Conservation (phyloP, 1,139 yeast genomes). For the Zygoascus sp. region DNA sequence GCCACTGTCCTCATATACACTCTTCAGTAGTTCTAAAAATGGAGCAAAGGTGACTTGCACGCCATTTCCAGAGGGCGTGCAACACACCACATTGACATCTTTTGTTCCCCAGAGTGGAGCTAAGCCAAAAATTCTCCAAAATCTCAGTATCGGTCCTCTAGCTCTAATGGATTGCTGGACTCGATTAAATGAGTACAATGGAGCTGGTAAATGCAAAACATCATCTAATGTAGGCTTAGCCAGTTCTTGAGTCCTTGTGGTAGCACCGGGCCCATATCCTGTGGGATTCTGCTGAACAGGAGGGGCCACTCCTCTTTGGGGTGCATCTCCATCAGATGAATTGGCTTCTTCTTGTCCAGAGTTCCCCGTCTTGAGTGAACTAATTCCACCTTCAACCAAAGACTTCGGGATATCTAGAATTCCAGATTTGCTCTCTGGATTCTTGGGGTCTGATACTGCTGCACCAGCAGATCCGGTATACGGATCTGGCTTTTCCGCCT, state of each 20-base stretch:
- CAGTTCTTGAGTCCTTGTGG: background rate
- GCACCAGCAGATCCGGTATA: background rate
- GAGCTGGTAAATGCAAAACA: slow-evolving; percentile 26
- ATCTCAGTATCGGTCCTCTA: slow-evolving; percentile 34
- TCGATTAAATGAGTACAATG: slow-evolving; percentile 30
- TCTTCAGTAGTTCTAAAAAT: slow-evolving; percentile 29
- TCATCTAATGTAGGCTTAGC: slow-evolving; percentile 2
- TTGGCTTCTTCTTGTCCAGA: background rate
- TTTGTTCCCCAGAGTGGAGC: slow-evolving; percentile 34
- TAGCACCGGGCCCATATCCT: background rate
- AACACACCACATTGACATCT: slow-evolving; percentile 27
- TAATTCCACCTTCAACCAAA: background rate
- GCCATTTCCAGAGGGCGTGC: slow-evolving; percentile 33
- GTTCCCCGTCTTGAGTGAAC: background rate
- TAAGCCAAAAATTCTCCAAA: slow-evolving; percentile 39
- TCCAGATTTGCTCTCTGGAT: background rate
- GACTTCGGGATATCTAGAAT: background rate
- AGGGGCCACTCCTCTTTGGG: background rate
- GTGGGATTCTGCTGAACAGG: background rate
- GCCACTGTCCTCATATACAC: slow-evolving; percentile 36
- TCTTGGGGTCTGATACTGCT: background rate
- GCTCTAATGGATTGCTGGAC: slow-evolving; percentile 32
- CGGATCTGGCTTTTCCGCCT: background rate
- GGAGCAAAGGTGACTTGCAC: slow-evolving; percentile 25
- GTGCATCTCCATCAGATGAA: background rate